Conservation (phyloP, 345 rosid species). For the Corchorus capsularis region DNA sequence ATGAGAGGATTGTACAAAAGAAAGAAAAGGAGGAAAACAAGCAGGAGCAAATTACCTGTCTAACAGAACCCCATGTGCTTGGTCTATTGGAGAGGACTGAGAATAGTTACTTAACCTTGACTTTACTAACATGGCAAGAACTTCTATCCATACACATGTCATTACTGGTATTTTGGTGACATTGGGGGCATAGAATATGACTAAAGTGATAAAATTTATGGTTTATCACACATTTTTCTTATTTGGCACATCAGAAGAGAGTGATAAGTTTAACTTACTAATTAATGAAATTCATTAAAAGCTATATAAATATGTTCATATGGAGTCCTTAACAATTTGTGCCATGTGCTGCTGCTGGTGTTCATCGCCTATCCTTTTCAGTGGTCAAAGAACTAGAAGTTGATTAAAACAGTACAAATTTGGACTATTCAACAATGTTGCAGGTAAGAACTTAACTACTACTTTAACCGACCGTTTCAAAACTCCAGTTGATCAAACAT, state of each 20-base stretch:
- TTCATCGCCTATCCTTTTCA: background rate
- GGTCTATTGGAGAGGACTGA: background rate
- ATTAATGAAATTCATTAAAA: too few species aligned
- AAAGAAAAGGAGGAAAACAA: too few species aligned
- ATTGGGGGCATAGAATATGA: background rate
- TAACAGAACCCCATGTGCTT: slow-evolving; percentile 2
- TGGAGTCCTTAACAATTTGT: background rate
- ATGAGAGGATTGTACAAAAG: too few species aligned
- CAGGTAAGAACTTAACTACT: background rate
- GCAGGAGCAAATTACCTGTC: background rate
- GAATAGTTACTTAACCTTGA: background rate
- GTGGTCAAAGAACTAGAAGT: background rate
- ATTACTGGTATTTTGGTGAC: background rate
- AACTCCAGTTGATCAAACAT: background rate
- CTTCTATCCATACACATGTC: background rate
- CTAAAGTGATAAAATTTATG: too few species aligned
- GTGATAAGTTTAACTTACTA: too few species aligned
- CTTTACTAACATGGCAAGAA: background rate
- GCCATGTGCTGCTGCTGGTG: background rate
- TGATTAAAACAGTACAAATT: too few species aligned
- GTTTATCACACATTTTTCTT: too few species aligned
- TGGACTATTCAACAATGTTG: background rate
- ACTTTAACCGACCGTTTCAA: background rate
- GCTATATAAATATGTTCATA: background rate
- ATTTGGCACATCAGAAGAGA: too few species aligned